Conservation (phyloP, 768 basidiomycete genomes). For the Tricholoma bakamatsutake region DNA sequence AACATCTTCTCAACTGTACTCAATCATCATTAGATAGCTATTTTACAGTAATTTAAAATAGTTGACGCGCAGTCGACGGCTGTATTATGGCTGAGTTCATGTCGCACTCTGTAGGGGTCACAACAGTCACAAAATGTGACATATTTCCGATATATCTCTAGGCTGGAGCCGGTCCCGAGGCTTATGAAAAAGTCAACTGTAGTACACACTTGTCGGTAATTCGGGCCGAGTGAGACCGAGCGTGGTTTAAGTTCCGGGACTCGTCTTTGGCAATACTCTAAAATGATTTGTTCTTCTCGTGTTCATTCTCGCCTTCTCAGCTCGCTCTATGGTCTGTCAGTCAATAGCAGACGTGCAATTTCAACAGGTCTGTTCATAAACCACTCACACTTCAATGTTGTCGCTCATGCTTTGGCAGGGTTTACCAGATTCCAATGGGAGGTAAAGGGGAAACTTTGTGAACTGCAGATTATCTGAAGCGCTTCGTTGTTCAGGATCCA, state of each 20-base stretch:
- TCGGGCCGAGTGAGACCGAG: neutral
- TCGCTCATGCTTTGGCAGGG: conserved; percentile 16
- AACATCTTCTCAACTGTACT: too few relatives aligned
- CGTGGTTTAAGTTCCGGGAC: too few relatives aligned
- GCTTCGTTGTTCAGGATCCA: conserved; percentile 56
- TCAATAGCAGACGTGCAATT: conserved; percentile 19
- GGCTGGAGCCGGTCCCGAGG: too few relatives aligned
- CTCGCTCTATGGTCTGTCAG: neutral
- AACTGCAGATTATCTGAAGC: neutral
- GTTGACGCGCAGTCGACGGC: too few relatives aligned
- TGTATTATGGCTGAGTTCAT: too few relatives aligned
- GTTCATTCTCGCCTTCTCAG: neutral
- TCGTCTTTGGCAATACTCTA: neutral
- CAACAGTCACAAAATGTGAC: too few relatives aligned
- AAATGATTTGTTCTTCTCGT: conserved; percentile 11
- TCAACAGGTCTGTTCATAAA: conserved; percentile 16
- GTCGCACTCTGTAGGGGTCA: too few relatives aligned
- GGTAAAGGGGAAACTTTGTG: conserved; percentile 17
- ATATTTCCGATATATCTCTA: too few relatives aligned
- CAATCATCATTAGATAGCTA: too few relatives aligned
- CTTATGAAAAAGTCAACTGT: too few relatives aligned
- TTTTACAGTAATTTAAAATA: too few relatives aligned
- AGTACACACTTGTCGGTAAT: neutral
- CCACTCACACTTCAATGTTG: neutral
- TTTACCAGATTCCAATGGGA: conserved; percentile 41